phyloP scores from a whole-genome alignment of 2,329 filamentous ascomycete genomes.

The Rhytidhysteron rufulum region DNA sequence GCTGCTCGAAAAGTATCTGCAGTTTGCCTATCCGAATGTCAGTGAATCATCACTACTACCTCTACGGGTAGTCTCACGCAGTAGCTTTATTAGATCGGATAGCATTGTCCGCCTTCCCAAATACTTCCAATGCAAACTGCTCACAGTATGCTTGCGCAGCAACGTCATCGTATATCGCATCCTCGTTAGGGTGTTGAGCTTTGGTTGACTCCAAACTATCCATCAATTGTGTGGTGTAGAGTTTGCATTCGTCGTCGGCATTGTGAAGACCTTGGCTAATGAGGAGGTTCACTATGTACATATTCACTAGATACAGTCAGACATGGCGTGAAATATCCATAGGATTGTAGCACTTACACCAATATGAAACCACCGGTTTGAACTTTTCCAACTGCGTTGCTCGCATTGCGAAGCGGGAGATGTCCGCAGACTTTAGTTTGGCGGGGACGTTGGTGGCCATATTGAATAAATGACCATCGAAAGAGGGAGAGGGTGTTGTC shows the following conservation, averaged over 20 bases:
- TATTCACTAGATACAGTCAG: too few relatives aligned
- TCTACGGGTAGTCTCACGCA: constrained; percentile 48
- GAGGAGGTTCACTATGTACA: constrained; percentile 92
- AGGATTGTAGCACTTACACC: constrained; percentile 88
- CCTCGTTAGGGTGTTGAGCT: constrained; percentile 68
- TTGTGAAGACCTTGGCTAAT: constrained; percentile 76
- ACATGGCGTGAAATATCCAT: too few relatives aligned
- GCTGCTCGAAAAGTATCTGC: constrained; percentile 92
- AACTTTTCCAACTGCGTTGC: constrained; percentile 77
- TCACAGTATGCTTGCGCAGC: constrained; percentile 90
- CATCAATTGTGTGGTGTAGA: constrained; percentile 81
- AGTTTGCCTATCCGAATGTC: constrained; percentile 62
- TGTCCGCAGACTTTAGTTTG: constrained; percentile 73
- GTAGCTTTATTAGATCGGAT: constrained; percentile 81
- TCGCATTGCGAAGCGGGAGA: constrained; percentile 78
- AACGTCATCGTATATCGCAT: constrained; percentile 79
- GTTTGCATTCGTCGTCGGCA: constrained; percentile 69
- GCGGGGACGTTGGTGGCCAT: constrained; percentile 73
- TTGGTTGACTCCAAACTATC: constrained; percentile 86
- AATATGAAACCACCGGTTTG: constrained; percentile 89
- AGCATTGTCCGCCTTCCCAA: constrained; percentile 77
- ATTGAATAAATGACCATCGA: too few relatives aligned
- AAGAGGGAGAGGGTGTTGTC: background rate
- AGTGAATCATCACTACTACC: constrained; percentile 3
- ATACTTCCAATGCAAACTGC: constrained; percentile 86